Evolutionary conservation across 352 stramenopile genomes (phyloP), one percentile per base, ranked within the genome.

Genomic region (Pilasporangium apinafurcum): DNA sequence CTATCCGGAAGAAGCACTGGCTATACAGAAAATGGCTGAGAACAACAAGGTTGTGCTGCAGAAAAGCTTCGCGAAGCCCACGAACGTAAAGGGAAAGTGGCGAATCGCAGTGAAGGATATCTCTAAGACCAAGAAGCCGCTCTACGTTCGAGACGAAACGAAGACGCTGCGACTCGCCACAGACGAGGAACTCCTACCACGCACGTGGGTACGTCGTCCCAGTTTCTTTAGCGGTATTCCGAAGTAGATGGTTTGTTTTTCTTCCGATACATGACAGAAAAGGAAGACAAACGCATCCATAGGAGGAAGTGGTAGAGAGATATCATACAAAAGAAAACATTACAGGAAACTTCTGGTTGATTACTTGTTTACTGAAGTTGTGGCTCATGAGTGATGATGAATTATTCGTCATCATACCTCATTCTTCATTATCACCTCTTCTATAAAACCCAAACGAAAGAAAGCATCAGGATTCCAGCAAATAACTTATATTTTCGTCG

Each of bases 91-190:
- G 48, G 70, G 65, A 34, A 77, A 73, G 59, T 91, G 78, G 61
- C 80, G 82, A 55, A 65, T 90, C 25, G 77, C 81, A 7, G 62
- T 92, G 35, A 87, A 88, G 62, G 81, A 92, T 53, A 92, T 76
- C 40, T 84, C 78, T 30, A 85, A 71, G 51, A 86, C 69, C 54
- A 88, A 89, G 68, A 68, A 83, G 59, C 56, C 83, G 41, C 53
- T 91, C 46, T 67, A 83, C 27, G 59, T 91, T 32, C 81, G 81
- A 35, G 66, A 73, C 37, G 53, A 79, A 28, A 69, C 60, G 42
- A 61, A 60, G 18, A 57, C 49, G 38, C 60, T 89, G 56, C 81
- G 81, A 44, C 52, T 92, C 8, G 81, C 81, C 42, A 83, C 62
- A 22, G 72, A 87, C 40, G 65, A 82, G 13, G 81, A 92, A 65